Evolutionary conservation across 2,329 filamentous ascomycete genomes (phyloP), one percentile per base, ranked within the genome.

Genomic region (Pestalotiopsis sp.): DNA sequence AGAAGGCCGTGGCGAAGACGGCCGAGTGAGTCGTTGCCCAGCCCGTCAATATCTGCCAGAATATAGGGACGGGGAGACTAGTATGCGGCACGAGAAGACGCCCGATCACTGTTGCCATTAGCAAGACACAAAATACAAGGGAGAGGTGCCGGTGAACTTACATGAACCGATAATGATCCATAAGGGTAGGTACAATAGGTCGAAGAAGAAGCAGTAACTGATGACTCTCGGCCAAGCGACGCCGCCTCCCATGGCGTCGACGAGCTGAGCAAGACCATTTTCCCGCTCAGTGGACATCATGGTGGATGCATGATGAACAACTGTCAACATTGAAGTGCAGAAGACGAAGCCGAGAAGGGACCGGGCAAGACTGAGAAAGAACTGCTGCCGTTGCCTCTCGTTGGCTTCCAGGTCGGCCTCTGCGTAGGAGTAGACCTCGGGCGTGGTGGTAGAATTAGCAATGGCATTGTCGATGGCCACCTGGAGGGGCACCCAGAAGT

Each of bases 231-330:
- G 84, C 86, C 66, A 84, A 84, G 81, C 89, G 89, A 67, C 89
- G 87, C 73, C 90, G 80, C 90, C 90, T 89, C 69, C 92, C 91
- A 94, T 94, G 64, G 91, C 89, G 79, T 94, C 92, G 45, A 94
- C 89, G 14, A 94, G 83, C 73, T 92, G 90, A 3, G 90, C 91
- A 81, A 93, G 90, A 2, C 92, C 92, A 6, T 87, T 80, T 78
- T 93, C 92, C 63, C 92, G 83, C 78, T 94, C 92, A 2, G 86
- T 86, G 2, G 91, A 90, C 78, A 93, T 88, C 72, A 92, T 85
- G 38, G 91, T 91, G 3, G 91, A 90, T 14, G 93, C 82, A 73
- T 94, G 92, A 74, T 94, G 93, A 64, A 88, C 88, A 4, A 93
- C 87, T 4, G 90, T 90, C 52, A 92, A 87, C 67, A 92, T 86